Percentiles rank a stretch among this genome's conserved stretches.
Evolutionary conservation across 352 stramenopile species (phyloP).

Genomic region (Paralagenidium karlingii): DNA sequence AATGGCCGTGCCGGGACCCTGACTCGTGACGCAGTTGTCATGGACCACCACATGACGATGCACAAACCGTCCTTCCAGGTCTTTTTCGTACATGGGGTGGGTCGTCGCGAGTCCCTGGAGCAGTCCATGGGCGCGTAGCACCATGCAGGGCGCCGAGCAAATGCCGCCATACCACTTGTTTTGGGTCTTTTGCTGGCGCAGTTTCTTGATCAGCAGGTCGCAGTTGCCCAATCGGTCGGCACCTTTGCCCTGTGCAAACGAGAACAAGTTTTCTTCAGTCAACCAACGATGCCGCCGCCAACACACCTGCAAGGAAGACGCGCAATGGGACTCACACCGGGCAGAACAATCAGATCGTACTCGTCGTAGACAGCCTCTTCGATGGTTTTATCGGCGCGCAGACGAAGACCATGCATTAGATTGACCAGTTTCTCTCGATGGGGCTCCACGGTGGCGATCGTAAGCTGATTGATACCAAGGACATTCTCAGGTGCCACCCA

Average conservation of each 20-base stretch:
- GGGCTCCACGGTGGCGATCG: slow-evolving; percentile 32
- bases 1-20: slow-evolving; percentile 31
- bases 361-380: slow-evolving; percentile 46
- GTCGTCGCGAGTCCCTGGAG: slow-evolving; percentile 34
- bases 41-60: slow-evolving; percentile 45
- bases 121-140: slow-evolving; percentile 30
- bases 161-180: slow-evolving; percentile 37
- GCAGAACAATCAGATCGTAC: slow-evolving; percentile 61
- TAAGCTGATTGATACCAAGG: not conserved
- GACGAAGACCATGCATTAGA: slow-evolving; percentile 39
- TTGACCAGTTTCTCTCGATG: slow-evolving; percentile 51
- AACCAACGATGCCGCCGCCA: not conserved
- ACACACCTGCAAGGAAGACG: not conserved
- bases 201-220: slow-evolving; percentile 46
- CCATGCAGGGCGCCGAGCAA: slow-evolving; percentile 25
- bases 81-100: slow-evolving; percentile 16
- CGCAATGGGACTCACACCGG: slow-evolving; percentile 29
- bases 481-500: not conserved
- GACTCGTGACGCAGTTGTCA: slow-evolving; percentile 41
- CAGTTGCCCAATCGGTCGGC: slow-evolving; percentile 31
- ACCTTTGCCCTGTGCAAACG: slow-evolving; percentile 20
- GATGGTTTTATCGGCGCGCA: slow-evolving; percentile 48
- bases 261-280: not conserved
- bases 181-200: slow-evolving; percentile 34
- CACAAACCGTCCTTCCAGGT: slow-evolving; percentile 31